Percentiles rank a stretch among this genome's conserved stretches.
Conservation (phyloP, 1,284 basidiomycete genomes). For the Cryptococcus wingfieldii region DNA sequence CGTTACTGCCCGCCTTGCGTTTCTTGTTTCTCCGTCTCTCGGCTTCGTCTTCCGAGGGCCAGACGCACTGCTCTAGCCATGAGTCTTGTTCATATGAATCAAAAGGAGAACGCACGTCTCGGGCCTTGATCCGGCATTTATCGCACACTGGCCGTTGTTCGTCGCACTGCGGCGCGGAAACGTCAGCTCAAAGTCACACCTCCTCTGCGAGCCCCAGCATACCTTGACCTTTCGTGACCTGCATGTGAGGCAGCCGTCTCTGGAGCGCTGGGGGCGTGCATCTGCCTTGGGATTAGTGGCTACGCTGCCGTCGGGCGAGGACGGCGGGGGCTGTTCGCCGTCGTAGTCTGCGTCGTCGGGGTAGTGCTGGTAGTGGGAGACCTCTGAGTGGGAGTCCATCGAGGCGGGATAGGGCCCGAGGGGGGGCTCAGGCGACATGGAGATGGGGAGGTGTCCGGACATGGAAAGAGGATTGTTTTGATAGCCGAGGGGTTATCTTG, state of each 20-base stretch:
- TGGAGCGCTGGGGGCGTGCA: conserved; percentile 9
- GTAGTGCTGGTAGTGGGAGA: background rate
- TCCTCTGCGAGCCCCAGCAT: background rate
- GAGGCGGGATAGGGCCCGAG: too few species aligned
- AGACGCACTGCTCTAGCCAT: conserved; percentile 18
- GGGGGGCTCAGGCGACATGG: too few species aligned
- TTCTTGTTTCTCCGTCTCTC: conserved; percentile 31
- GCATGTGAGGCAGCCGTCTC: conserved; percentile 39
- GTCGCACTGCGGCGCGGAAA: conserved; percentile 31
- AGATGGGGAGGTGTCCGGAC: too few species aligned
- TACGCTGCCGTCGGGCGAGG: background rate
- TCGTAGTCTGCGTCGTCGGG: background rate
- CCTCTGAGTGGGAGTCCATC: background rate
- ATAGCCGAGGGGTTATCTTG: too few species aligned
- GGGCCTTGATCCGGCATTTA: conserved; percentile 30
- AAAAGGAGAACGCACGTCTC: conserved; percentile 20
- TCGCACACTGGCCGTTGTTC: conserved; percentile 35
- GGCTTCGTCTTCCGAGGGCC: conserved; percentile 32
- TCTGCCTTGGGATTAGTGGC: background rate
- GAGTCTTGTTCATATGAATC: background rate
- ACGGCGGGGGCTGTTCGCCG: background rate
- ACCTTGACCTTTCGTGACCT: conserved; percentile 31
- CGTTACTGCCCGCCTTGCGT: conserved; percentile 2
- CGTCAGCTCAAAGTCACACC: background rate
- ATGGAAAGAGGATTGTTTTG: too few species aligned